A percentile compares a stretch with the other conserved stretches of the same genome.
These are phyloP conservation scores for Ramaria sp. DNA, from an alignment of 768 basidiomycete genomes.

Conservation along the genomic window DNA sequence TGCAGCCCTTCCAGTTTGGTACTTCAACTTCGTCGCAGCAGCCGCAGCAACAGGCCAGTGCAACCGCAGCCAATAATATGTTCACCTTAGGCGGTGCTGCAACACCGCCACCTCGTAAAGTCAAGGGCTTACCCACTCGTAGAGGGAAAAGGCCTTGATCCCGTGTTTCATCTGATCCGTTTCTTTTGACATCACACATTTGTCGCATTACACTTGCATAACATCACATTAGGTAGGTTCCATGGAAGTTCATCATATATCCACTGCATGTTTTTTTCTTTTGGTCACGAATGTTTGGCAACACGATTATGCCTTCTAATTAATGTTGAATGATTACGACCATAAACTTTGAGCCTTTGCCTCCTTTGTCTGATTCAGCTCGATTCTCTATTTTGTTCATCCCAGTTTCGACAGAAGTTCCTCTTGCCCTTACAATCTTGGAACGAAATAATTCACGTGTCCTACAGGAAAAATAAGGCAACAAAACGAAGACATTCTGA, in stretches of 20 bases:
- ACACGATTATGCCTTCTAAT: no score
- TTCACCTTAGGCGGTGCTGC: constrained; percentile 1
- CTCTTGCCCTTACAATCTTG: no score
- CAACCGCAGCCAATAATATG: not conserved
- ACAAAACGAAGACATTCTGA: no score
- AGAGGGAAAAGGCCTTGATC: constrained; percentile 3
- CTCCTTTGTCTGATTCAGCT: no score
- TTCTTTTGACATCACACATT: constrained; percentile 1
- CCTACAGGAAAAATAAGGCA: no score
- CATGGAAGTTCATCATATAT: constrained; percentile 4
- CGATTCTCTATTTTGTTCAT: no score
- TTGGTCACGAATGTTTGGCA: not conserved
- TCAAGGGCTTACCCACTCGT: constrained; percentile 7
- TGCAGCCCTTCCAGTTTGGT: constrained; percentile 8
- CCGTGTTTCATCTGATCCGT: not conserved
- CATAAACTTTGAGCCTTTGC: no score
- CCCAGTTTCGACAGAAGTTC: no score
- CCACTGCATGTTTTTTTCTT: not conserved
- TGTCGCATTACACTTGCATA: constrained; percentile 4
- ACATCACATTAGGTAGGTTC: constrained; percentile 6
- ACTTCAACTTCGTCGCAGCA: not conserved
- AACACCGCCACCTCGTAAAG: not conserved
- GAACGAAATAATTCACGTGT: no score
- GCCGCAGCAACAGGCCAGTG: not conserved
- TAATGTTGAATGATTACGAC: no score